These are phyloP conservation scores for Cystobasidium pallidum DNA, from an alignment of 1,284 basidiomycete species.

Conservation along the genomic window DNA sequence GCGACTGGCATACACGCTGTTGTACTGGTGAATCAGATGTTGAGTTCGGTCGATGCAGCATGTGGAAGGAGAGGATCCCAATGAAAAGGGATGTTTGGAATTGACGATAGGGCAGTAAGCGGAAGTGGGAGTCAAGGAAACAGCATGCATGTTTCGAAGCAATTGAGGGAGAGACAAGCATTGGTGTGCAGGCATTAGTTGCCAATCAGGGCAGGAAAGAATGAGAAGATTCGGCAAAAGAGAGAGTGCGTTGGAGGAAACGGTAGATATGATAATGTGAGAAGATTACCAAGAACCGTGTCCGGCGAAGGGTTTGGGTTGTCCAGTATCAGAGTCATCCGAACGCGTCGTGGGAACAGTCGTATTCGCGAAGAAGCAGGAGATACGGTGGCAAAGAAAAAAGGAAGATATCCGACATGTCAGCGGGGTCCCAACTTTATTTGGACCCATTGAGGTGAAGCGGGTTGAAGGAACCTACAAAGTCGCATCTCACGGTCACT, in stretches of 20 bases:
- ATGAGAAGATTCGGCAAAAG: no score
- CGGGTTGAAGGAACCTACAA: not conserved
- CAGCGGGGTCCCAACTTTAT: not conserved
- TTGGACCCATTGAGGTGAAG: not conserved
- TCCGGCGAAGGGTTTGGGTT: not conserved
- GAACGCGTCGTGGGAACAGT: no score
- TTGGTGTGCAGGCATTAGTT: no score
- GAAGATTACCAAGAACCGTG: no score
- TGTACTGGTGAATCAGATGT: not conserved
- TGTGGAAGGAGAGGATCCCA: not conserved
- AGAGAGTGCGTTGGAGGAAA: no score
- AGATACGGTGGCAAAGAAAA: not conserved
- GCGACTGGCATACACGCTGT: not conserved
- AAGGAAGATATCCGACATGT: slow-evolving; percentile 4
- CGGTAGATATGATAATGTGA: no score
- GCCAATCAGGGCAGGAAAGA: no score
- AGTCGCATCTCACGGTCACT: not conserved
- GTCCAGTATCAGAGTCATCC: no score
- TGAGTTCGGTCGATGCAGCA: not conserved
- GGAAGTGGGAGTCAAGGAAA: not conserved
- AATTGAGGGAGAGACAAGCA: no score
- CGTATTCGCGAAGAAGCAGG: not conserved
- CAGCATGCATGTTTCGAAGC: not conserved
- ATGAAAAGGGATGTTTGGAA: not conserved
- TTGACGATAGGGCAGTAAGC: no score